Evolutionary conservation across 805 yeast genomes (phyloP).

Genomic region (Ogataea pilisensis): DNA sequence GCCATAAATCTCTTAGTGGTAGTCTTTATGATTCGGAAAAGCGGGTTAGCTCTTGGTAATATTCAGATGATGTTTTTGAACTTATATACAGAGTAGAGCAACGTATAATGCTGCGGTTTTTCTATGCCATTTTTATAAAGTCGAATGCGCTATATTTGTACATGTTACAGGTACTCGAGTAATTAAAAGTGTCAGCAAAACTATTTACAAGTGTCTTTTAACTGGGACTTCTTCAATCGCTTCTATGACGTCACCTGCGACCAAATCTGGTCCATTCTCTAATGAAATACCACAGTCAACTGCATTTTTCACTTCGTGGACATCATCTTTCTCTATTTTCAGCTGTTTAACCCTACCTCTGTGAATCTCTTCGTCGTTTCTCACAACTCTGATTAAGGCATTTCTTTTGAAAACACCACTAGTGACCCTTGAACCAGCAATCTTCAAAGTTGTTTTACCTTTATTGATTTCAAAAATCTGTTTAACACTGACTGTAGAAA

Average conservation of each 20-base stretch:
- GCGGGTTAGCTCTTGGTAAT: neutral
- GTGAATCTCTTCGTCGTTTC: constrained; percentile 45
- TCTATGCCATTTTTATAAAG: no score
- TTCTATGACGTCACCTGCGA: constrained; percentile 69
- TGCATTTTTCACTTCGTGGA: constrained; percentile 73
- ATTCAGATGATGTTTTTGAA: neutral
- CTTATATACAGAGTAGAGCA: neutral
- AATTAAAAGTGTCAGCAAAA: no score
- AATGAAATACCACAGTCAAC: constrained; percentile 86
- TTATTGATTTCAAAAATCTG: constrained; percentile 70
- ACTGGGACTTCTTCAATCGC: constrained; percentile 63
- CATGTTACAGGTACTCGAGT: no score
- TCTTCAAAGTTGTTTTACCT: constrained; percentile 46
- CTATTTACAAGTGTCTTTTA: constrained; percentile 34
- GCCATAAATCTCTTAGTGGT: constrained; percentile 3
- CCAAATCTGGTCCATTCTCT: constrained; percentile 31
- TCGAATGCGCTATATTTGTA: no score
- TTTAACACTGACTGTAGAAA: constrained; percentile 65
- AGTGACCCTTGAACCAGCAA: constrained; percentile 85
- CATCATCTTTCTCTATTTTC: constrained; percentile 80
- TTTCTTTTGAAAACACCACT: constrained; percentile 64
- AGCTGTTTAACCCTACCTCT: constrained; percentile 55
- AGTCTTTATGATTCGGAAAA: constrained; percentile 16
- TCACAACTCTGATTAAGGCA: constrained; percentile 36
- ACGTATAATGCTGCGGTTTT: no score